Evolutionary conservation across 1,284 basidiomycete genomes (phyloP).

Genomic region (Spongispora temasekensis): DNA sequence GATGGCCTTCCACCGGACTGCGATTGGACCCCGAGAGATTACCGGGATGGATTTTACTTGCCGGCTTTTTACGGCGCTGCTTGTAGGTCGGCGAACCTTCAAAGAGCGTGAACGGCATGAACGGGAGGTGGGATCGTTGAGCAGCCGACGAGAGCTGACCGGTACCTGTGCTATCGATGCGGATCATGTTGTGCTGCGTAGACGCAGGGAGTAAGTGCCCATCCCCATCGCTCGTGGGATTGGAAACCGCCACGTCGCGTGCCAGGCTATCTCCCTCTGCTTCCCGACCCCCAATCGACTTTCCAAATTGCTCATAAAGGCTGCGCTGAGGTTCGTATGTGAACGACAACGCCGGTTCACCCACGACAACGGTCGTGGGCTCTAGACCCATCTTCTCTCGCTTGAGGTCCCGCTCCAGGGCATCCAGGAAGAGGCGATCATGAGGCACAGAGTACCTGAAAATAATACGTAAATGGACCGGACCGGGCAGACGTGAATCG

Average conservation of each 20-base stretch:
- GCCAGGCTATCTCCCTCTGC: conserved; percentile 43
- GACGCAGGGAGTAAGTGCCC: conserved; percentile 4
- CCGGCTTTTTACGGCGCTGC: conserved; percentile 77
- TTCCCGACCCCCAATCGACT: conserved; percentile 51
- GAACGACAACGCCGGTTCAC: conserved; percentile 82
- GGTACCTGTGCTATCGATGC: conserved; percentile 26
- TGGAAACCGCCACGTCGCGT: conserved; percentile 36
- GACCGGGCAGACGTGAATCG: not conserved
- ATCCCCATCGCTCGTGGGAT: conserved; percentile 13
- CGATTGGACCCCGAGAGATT: conserved; percentile 25
- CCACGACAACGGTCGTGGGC: conserved; percentile 73
- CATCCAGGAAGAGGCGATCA: conserved; percentile 93
- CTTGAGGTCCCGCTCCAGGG: conserved; percentile 90
- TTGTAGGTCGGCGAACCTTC: conserved; percentile 86
- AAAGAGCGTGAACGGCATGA: conserved; percentile 74
- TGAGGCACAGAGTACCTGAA: conserved; percentile 83
- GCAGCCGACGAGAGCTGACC: conserved; percentile 23
- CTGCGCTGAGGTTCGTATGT: conserved; percentile 84
- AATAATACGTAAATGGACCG: conserved; percentile 36
- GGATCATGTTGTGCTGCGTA: conserved; percentile 24
- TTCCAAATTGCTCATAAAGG: conserved; percentile 83
- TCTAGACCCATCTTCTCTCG: conserved; percentile 87
- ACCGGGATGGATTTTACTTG: conserved; percentile 35
- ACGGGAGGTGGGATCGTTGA: conserved; percentile 46
- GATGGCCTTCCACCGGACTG: conserved; percentile 26